Evolutionary conservation across 768 basidiomycete species (phyloP).

Genomic region (Lactarius quietus): DNA sequence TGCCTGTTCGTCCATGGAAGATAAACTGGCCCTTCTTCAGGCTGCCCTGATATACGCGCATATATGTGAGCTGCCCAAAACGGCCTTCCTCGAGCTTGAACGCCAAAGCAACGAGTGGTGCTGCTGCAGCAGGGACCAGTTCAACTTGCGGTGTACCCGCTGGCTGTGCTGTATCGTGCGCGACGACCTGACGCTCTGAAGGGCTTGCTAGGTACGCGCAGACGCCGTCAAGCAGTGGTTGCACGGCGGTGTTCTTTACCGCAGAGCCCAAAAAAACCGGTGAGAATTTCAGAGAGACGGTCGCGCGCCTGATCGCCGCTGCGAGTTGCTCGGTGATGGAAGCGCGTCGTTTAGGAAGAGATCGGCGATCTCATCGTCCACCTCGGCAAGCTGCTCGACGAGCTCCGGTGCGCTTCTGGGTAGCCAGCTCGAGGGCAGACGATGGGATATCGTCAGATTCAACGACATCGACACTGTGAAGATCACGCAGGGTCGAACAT

Average conservation of each 20-base stretch:
- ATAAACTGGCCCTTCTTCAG: slow-evolving; percentile 83
- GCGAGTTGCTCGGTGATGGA: slow-evolving; percentile 71
- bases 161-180: slow-evolving; percentile 77
- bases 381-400: slow-evolving; percentile 93
- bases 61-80: slow-evolving; percentile 97
- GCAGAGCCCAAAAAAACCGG: slow-evolving; percentile 98
- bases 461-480: slow-evolving; percentile 67
- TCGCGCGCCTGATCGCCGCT: slow-evolving; percentile 84
- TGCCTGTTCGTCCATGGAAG: slow-evolving; percentile 90
- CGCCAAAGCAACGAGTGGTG: slow-evolving; percentile 88
- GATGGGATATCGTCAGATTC: slow-evolving; percentile 87
- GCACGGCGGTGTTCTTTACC: slow-evolving; percentile 95
- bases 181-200: slow-evolving; percentile 68
- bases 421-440: slow-evolving; percentile 66
- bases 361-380: slow-evolving; percentile 93
- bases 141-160: slow-evolving; percentile 63
- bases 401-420: slow-evolving; percentile 86
- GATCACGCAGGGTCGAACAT: neutral
- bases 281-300: slow-evolving; percentile 84
- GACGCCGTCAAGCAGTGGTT: slow-evolving; percentile 90
- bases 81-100: slow-evolving; percentile 99
- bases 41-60: slow-evolving; percentile 95
- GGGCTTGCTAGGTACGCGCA: slow-evolving; percentile 95
- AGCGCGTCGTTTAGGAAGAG: slow-evolving; percentile 81
- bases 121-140: slow-evolving; percentile 77